Evolutionary conservation across 2,329 filamentous ascomycete genomes (phyloP).

Genomic region (Penicillium sclerotigenum): DNA sequence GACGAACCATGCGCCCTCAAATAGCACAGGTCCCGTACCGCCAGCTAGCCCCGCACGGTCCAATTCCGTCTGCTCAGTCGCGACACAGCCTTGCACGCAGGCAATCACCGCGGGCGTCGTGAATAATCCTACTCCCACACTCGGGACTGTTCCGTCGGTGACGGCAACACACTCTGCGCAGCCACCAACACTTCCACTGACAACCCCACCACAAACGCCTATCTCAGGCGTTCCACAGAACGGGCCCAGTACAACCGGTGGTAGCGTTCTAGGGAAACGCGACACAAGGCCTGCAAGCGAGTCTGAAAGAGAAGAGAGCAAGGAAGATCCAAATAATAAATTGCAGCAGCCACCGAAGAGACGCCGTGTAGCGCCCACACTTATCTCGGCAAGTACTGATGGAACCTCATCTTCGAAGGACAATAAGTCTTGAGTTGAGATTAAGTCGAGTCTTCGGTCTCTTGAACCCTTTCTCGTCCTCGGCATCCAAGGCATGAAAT

Average conservation of each 20-base stretch:
- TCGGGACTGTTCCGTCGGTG: conserved; percentile 72
- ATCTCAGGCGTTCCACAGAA: conserved; percentile 49
- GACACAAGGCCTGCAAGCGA: conserved; percentile 43
- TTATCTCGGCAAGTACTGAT: conserved; percentile 43
- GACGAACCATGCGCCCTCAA: conserved; percentile 54
- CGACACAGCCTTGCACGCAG: conserved; percentile 55
- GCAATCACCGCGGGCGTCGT: conserved; percentile 50
- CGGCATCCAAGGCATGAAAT: neutral
- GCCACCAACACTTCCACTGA: conserved; percentile 62
- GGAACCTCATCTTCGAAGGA: conserved; percentile 13
- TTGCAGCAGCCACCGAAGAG: conserved; percentile 57
- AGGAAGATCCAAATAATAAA: conserved; percentile 45
- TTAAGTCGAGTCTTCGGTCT: neutral
- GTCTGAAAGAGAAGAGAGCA: conserved; percentile 45
- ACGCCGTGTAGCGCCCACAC: conserved; percentile 67
- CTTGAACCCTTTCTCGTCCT: neutral
- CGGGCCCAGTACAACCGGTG: conserved; percentile 49
- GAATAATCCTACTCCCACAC: conserved; percentile 74
- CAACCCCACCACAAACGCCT: conserved; percentile 88
- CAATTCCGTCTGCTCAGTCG: conserved; percentile 79
- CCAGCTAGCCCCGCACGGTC: conserved; percentile 78
- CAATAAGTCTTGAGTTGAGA: neutral
- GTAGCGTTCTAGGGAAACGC: conserved; percentile 55
- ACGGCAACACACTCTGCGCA: conserved; percentile 65
- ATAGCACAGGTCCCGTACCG: conserved; percentile 56